Evolutionary conservation across 371 early-diverging fungal genomes (phyloP).

Genomic region (Batkoa obscura): DNA sequence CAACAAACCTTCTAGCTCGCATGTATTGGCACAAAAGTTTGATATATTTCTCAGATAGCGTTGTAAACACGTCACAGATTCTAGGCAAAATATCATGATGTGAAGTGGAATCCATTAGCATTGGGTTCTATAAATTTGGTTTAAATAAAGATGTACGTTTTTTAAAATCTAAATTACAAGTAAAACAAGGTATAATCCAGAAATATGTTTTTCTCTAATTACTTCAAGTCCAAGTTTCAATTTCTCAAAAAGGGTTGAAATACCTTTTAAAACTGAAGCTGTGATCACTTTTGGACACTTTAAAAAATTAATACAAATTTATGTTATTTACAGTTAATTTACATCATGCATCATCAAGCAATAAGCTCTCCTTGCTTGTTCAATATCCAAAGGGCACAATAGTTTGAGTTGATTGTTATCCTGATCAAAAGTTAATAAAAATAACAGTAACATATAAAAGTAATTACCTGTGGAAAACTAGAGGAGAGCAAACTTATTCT

Average conservation of each 20-base stretch:
- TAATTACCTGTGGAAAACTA: background rate
- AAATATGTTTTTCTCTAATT: constrained; percentile 7
- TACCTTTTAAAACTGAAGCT: constrained; percentile 9
- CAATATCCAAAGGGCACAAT: background rate
- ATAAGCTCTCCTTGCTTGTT: background rate
- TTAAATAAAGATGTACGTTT: too few relatives aligned
- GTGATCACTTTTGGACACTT: background rate
- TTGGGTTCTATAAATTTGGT: constrained; percentile 1
- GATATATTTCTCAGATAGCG: background rate
- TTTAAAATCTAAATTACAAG: background rate
- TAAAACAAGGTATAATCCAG: constrained; percentile 2
- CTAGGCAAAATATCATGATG: constrained; percentile 5
- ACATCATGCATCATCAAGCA: background rate
- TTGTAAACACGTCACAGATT: constrained; percentile 1
- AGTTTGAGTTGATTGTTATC: background rate
- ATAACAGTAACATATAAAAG: background rate
- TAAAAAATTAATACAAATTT: background rate
- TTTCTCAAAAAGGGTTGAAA: constrained; percentile 10
- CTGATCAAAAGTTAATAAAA: background rate
- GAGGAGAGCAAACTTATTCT: background rate
- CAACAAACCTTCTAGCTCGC: background rate
- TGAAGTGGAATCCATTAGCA: constrained; percentile 2
- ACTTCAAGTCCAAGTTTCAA: constrained; percentile 10
- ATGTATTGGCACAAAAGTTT: background rate
- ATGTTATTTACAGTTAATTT: background rate